phyloP scores from a whole-genome alignment of 352 stramenopile species.

The Lagenidium giganteum region DNA sequence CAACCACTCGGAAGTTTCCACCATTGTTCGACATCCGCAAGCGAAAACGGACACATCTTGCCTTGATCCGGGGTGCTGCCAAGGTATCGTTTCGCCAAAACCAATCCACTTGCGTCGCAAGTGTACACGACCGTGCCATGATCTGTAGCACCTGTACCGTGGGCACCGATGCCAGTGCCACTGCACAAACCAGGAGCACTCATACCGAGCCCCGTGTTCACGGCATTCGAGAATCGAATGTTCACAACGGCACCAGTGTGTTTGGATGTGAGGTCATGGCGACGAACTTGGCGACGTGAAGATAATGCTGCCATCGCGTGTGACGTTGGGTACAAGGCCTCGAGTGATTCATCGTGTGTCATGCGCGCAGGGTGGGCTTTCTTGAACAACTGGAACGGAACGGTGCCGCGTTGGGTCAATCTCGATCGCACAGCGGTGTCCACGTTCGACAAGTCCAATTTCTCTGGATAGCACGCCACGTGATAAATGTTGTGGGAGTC shows the following conservation, averaged over 20 bases:
- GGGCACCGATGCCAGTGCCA: conserved; percentile 52
- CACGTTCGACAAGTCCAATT: conserved; percentile 47
- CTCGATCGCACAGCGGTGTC: conserved; percentile 45
- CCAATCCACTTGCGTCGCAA: conserved; percentile 52
- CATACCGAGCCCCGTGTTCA: conserved; percentile 47
- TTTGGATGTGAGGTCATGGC: conserved; percentile 57
- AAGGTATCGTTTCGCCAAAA: conserved; percentile 62
- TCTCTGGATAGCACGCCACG: conserved; percentile 60
- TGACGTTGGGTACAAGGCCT: conserved; percentile 55
- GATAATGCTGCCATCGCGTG: conserved; percentile 57
- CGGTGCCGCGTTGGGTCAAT: conserved; percentile 51
- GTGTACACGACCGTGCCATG: conserved; percentile 65
- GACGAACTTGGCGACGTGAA: conserved; percentile 61
- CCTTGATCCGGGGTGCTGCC: conserved; percentile 51
- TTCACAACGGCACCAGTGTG: conserved; percentile 46
- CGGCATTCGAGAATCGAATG: conserved; percentile 64
- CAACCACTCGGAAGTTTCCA: conserved; percentile 69
- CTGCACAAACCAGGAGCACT: conserved; percentile 40
- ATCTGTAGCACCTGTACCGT: conserved; percentile 36
- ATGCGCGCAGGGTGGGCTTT: conserved; percentile 53
- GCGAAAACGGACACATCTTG: conserved; percentile 54
- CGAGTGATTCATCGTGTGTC: conserved; percentile 61
- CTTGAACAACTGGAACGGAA: conserved; percentile 61
- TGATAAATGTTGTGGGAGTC: conserved; percentile 91
- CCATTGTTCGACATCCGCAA: conserved; percentile 73